Evolutionary conservation across 495 filamentous ascomycete species (phyloP).

Genomic region (Talaromyces stipitatus): DNA sequence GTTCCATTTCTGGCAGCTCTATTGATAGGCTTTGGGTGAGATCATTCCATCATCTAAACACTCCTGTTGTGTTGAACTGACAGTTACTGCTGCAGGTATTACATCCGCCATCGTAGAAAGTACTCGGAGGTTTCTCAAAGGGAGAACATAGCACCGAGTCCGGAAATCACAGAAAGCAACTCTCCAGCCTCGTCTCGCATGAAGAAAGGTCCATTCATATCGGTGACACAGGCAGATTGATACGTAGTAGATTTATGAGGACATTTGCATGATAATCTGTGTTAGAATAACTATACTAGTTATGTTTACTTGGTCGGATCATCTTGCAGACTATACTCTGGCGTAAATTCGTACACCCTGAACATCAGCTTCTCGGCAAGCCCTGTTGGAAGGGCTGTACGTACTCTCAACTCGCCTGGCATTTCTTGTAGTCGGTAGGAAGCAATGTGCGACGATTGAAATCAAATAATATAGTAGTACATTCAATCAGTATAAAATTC

Average conservation of each 20-base stretch:
- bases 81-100: neutral
- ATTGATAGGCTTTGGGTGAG: slow-evolving; percentile 26
- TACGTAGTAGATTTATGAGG: neutral
- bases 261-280: neutral
- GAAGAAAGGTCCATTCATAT: neutral
- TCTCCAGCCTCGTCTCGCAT: neutral
- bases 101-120: neutral
- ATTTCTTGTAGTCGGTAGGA: too few species aligned
- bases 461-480: too few species aligned
- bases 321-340: too few species aligned
- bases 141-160: neutral
- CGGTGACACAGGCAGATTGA: neutral
- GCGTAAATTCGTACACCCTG: too few species aligned
- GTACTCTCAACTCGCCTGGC: too few species aligned
- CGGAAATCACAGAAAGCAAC: neutral
- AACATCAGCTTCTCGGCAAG: too few species aligned
- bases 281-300: neutral
- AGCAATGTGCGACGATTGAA: too few species aligned
- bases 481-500: neutral
- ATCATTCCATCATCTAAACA: neutral
- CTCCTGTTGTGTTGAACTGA: neutral
- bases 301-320: neutral
- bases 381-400: too few species aligned
- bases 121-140: slow-evolving; percentile 1
- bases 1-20: slow-evolving; percentile 28